A percentile compares a stretch with the other conserved stretches of the same genome.
Evolutionary conservation across 768 basidiomycete species (phyloP).

Genomic region (Tubosaeta sp.): DNA sequence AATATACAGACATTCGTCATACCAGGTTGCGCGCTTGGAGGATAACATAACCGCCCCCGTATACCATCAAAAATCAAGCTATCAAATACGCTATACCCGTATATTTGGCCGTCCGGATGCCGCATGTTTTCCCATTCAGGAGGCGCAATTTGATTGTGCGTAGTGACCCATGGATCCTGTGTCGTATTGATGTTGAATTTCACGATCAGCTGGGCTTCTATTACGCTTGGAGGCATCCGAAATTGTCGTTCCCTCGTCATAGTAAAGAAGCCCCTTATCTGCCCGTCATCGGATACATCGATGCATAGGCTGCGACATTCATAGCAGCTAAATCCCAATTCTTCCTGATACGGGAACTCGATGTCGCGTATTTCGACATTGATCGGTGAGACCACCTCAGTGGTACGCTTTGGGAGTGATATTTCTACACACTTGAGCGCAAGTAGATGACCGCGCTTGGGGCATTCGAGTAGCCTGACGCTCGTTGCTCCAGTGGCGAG

Average conservation of each 20-base stretch:
- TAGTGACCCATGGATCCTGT: neutral
- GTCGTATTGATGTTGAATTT: neutral
- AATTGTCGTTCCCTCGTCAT: no score
- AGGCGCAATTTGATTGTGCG: neutral
- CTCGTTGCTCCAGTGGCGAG: neutral
- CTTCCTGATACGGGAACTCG: neutral
- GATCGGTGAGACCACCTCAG: neutral
- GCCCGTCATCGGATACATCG: neutral
- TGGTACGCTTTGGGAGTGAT: neutral
- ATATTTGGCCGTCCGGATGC: neutral
- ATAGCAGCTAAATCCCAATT: neutral
- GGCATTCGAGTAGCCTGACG: neutral
- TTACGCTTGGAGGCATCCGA: no score
- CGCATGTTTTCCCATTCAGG: neutral
- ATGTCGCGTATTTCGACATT: neutral
- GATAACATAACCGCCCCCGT: no score
- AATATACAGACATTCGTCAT: no score
- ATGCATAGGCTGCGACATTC: no score
- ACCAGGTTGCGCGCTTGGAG: no score
- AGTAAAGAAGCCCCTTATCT: neutral
- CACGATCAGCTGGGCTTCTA: neutral
- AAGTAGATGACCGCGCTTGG: neutral
- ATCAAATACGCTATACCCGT: no score
- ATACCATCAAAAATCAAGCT: no score
- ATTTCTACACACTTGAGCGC: neutral